Evolutionary conservation across 331 rosid species (phyloP).

Genomic region (Quercus phellos): DNA sequence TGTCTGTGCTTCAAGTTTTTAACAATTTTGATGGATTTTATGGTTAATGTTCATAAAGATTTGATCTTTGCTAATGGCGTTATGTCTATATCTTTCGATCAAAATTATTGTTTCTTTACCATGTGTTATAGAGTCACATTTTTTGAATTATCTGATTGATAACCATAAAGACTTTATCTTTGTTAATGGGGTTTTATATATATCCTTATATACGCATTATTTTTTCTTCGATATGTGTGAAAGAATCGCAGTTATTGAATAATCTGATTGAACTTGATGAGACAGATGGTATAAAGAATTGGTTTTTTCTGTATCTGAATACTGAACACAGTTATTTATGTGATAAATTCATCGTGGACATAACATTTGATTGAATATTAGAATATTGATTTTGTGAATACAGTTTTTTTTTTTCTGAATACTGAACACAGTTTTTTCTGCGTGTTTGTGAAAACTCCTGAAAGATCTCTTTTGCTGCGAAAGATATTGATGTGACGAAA

Average conservation of each 20-base stretch:
- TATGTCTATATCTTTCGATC: background rate
- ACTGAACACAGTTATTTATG: background rate
- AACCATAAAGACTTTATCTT: background rate
- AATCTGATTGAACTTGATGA: background rate
- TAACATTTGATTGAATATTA: background rate
- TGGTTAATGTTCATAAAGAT: background rate
- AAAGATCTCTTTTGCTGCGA: constrained; percentile 66
- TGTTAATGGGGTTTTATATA: background rate
- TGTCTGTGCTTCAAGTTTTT: background rate
- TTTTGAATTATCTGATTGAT: background rate
- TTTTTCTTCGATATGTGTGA: background rate
- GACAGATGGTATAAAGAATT: background rate
- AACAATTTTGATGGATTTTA: background rate
- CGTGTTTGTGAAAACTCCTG: constrained; percentile 42
- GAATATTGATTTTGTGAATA: background rate
- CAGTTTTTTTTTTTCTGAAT: background rate
- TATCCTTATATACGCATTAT: background rate
- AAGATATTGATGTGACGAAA: constrained; percentile 65
- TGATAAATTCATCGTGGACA: background rate
- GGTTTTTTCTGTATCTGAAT: background rate
- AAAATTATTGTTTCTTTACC: background rate
- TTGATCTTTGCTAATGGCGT: background rate
- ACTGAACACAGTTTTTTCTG: constrained; percentile 15
- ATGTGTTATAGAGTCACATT: background rate
- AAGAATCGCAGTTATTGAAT: background rate